Conservation (phyloP, 2,329 filamentous ascomycete species). For the Biscogniauxia mediterranea region DNA sequence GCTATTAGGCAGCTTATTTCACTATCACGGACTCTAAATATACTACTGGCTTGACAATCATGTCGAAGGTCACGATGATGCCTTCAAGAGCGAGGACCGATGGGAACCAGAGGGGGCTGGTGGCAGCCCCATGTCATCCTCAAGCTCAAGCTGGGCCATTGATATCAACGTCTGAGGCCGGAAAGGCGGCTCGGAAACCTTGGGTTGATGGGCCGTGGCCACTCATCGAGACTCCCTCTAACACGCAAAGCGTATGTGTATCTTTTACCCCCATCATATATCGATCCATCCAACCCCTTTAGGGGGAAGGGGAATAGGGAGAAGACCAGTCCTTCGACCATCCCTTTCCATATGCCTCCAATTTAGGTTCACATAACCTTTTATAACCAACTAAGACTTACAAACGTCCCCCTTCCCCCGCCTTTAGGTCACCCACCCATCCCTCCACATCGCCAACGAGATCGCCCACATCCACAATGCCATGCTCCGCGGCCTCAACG, state of each 20-base stretch:
- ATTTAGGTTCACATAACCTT: neutral
- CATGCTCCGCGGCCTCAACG: constrained; percentile 37
- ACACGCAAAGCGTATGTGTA: constrained; percentile 15
- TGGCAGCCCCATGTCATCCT: neutral
- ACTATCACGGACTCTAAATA: too few species aligned
- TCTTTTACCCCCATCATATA: neutral
- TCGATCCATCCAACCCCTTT: neutral
- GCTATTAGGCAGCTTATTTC: neutral
- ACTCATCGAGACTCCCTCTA: constrained; percentile 27
- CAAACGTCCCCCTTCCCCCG: too few species aligned
- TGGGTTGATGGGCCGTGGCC: constrained; percentile 32
- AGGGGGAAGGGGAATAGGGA: too few species aligned
- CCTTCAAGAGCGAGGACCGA: neutral
- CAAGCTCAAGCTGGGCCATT: neutral
- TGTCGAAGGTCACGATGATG: constrained; percentile 4
- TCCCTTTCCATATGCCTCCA: neutral
- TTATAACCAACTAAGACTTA: neutral
- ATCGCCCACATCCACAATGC: constrained; percentile 36
- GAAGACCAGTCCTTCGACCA: too few species aligned
- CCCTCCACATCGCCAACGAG: constrained; percentile 33
- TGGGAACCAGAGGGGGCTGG: neutral
- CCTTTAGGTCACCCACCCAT: constrained; percentile 28
- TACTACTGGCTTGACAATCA: neutral
- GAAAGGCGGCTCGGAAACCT: constrained; percentile 11
- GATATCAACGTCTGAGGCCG: neutral